These are phyloP conservation scores for Lasiosphaeria ovina DNA, from an alignment of 495 filamentous ascomycete species.

Conservation along the genomic window DNA sequence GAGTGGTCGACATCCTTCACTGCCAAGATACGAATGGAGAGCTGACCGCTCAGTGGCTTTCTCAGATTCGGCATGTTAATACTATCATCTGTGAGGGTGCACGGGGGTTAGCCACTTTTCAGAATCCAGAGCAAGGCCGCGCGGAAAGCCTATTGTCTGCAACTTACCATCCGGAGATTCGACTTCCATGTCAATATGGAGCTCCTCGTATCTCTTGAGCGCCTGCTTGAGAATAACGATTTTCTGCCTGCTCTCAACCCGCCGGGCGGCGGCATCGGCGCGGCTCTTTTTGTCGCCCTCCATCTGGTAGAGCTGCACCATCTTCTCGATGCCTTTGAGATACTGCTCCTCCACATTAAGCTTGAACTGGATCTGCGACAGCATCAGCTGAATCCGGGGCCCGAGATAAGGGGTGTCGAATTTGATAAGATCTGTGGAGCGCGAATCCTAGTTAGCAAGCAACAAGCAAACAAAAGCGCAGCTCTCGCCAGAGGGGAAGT, in stretches of 20 bases:
- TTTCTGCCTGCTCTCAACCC: constrained; percentile 95
- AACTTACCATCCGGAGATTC: constrained; percentile 79
- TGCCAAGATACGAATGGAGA: constrained; percentile 80
- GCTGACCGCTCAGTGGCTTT: constrained; percentile 86
- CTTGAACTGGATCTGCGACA: constrained; percentile 98
- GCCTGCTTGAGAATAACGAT: constrained; percentile 94
- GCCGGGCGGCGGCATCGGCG: constrained; percentile 81
- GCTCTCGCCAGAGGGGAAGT: not conserved
- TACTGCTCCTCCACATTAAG: constrained; percentile 99
- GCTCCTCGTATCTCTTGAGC: constrained; percentile 93
- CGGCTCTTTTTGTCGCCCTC: constrained; percentile 97
- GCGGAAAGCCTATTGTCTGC: not conserved
- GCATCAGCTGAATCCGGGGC: constrained; percentile 97
- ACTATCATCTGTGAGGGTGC: constrained; percentile 72
- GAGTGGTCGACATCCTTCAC: constrained; percentile 96
- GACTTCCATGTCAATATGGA: constrained; percentile 91
- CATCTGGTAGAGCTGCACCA: constrained; percentile 96
- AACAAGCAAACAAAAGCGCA: not conserved
- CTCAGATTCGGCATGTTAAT: constrained; percentile 92
- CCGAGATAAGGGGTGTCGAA: constrained; percentile 95
- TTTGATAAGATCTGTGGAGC: constrained; percentile 84
- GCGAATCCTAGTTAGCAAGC: constrained; percentile 16
- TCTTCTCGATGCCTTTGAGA: constrained; percentile 98
- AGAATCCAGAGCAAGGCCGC: no score
- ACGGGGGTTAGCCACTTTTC: constrained; percentile 13